Conservation (phyloP, 192 early-diverging fungal species). For the Lunasporangiospora selenospora region DNA sequence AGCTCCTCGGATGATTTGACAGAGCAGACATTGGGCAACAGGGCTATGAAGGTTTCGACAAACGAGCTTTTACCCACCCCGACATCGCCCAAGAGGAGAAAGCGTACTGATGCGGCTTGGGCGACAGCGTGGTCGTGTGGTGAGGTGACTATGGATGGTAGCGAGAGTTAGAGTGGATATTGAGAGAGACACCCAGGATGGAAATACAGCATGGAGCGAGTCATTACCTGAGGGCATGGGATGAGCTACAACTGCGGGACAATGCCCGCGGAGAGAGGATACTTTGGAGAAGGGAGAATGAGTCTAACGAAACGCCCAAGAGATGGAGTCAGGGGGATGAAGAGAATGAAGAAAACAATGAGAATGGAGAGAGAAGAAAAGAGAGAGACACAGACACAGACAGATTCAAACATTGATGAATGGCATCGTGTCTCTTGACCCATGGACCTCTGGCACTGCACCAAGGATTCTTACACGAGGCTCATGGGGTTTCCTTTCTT, state of each 20-base stretch:
- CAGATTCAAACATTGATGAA: too few relatives aligned
- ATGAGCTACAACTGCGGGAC: not conserved
- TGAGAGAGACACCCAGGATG: too few relatives aligned
- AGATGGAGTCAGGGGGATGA: not conserved
- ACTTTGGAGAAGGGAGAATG: not conserved
- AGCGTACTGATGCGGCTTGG: constrained; percentile 10
- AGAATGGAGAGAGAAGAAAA: not conserved
- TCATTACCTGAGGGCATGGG: too few relatives aligned
- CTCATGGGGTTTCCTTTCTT: too few relatives aligned
- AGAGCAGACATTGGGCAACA: constrained; percentile 39
- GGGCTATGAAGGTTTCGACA: constrained; percentile 1
- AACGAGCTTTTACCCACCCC: constrained; percentile 18
- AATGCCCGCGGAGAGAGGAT: not conserved
- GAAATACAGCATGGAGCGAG: too few relatives aligned
- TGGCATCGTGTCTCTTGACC: too few relatives aligned
- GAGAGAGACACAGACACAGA: too few relatives aligned
- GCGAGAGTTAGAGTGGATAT: not conserved
- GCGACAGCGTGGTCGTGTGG: not conserved
- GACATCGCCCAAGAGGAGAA: constrained; percentile 15
- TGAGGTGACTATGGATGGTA: not conserved
- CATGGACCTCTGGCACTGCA: too few relatives aligned
- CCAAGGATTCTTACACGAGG: too few relatives aligned
- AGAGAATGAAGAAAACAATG: not conserved
- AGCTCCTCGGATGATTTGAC: constrained; percentile 1
- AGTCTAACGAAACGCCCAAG: not conserved